Evolutionary conservation across 345 rosid genomes (phyloP).

Genomic region (Moricandia arvensis): DNA sequence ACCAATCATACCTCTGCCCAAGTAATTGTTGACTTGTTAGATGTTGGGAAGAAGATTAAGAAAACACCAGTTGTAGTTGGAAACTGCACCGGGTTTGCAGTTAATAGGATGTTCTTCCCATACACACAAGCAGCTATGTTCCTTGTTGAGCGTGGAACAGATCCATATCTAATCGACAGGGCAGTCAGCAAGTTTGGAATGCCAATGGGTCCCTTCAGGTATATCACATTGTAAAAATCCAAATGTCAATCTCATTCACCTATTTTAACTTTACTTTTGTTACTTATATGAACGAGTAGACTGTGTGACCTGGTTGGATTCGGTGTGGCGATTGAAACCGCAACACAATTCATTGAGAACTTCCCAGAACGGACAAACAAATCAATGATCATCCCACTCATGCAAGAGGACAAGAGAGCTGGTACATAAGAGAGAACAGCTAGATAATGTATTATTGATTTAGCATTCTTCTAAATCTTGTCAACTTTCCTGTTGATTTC

Average conservation of each 20-base stretch:
- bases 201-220: constrained; percentile 99
- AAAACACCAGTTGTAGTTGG: constrained; percentile 95
- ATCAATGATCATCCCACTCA: constrained; percentile 75
- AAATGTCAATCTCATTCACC: background rate
- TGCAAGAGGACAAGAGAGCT: constrained; percentile 94
- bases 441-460: background rate
- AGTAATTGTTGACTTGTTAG: constrained; percentile 80
- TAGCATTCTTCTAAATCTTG: background rate
- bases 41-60: constrained; percentile 84
- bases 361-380: constrained; percentile 82
- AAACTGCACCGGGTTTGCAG: constrained; percentile 98
- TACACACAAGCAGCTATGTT: constrained; percentile 77
- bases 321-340: constrained; percentile 87
- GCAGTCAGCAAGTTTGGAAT: constrained; percentile 87
- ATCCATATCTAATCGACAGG: constrained; percentile 70
- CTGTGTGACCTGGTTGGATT: constrained; percentile 88
- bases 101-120: constrained; percentile 97
- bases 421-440: constrained; percentile 42
- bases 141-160: constrained; percentile 81
- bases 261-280: background rate
- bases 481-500: constrained; percentile 23
- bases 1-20: constrained; percentile 84
- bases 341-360: constrained; percentile 67
- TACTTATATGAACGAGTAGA: constrained; percentile 42
- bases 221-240: constrained; percentile 8